Base-by-base conservation (phyloP, 176 grass and related monocot genomes). In the Eleusine indica region DNA sequence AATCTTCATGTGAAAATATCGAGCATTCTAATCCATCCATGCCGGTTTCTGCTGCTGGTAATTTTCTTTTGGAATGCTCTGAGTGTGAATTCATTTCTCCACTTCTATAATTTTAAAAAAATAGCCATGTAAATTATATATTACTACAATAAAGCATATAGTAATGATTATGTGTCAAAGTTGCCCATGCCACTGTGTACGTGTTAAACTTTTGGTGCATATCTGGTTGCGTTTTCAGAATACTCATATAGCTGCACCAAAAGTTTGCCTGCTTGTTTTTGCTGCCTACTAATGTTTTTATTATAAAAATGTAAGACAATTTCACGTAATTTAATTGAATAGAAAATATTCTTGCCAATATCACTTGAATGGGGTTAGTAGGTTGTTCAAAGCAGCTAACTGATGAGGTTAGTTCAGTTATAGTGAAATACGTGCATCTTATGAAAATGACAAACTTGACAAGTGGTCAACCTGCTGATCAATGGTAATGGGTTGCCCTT, bases 61-160 rank as follows among this genome's bases (percentile, higher is more conserved):
- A 63, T 80, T 40, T 67, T 63, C 35, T 86, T 8, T 25, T 25
- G 57, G 43, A 74, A 56, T 35, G 58, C 14, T 22, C 0, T 43
- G 21, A 52, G 68, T 73, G 77, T 48, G 58, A 28, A 52, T 86
- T 32, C 37, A 15, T 57, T 37, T 42, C 6, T 66, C 53, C 35
- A 61, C 22, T 58, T 46, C 53, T 80, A 65, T 74, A 58, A 57
- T 71, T 73, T 25, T 25, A 9, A 30, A 73, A 65, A 56, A 37
- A 38, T 6, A 80, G 53, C 61, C 70, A 67, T 75, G 77, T 80
- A 80, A 75, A 25, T 81, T 30, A 44, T 85, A 17, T 61, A 37
- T 44, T 16, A 18, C 44, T 48, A 37, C 42, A 70, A 4, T 48
- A 25, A 25, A 25, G 57, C 19, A 13, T 5, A 72, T 74, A 83